These are phyloP conservation scores for Collybia mongolica DNA, from an alignment of 768 basidiomycete species.

Conservation along the genomic window DNA sequence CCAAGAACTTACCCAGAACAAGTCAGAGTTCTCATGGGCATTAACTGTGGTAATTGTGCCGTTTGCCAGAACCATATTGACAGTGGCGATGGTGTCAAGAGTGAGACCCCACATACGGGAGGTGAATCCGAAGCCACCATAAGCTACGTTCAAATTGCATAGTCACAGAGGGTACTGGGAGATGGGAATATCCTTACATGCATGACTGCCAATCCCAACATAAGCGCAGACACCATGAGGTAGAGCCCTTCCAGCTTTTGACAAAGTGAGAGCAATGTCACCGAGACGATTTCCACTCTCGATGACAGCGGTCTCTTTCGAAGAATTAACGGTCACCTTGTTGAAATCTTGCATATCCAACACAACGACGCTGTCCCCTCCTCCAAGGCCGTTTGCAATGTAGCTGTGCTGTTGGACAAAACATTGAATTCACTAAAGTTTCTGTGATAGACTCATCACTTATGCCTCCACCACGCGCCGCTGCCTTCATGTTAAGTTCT, in stretches of 20 bases:
- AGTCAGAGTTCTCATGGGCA: constrained; percentile 34
- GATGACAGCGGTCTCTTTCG: constrained; percentile 33
- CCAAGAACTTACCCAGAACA: constrained; percentile 44
- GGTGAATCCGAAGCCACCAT: constrained; percentile 49
- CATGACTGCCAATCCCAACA: constrained; percentile 51
- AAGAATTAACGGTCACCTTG: constrained; percentile 31
- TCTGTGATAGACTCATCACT: constrained; percentile 8
- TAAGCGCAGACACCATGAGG: constrained; percentile 54
- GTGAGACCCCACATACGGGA: constrained; percentile 51
- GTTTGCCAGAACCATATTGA: constrained; percentile 44
- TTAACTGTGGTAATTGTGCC: constrained; percentile 40
- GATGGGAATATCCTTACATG: constrained; percentile 23
- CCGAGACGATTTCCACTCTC: constrained; percentile 45
- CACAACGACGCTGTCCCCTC: constrained; percentile 40
- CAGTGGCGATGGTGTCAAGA: constrained; percentile 40
- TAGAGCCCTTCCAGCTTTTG: constrained; percentile 38
- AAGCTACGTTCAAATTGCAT: constrained; percentile 20
- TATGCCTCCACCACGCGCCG: constrained; percentile 45
- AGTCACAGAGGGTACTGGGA: neutral
- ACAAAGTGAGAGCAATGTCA: constrained; percentile 40
- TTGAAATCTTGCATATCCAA: constrained; percentile 44
- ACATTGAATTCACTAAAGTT: neutral
- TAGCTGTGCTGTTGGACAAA: constrained; percentile 40
- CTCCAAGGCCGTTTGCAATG: constrained; percentile 47
- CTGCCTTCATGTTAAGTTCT: constrained; percentile 30